These are phyloP conservation scores for Solioccasus polychromus DNA, from an alignment of 768 basidiomycete genomes.

Conservation along the genomic window DNA sequence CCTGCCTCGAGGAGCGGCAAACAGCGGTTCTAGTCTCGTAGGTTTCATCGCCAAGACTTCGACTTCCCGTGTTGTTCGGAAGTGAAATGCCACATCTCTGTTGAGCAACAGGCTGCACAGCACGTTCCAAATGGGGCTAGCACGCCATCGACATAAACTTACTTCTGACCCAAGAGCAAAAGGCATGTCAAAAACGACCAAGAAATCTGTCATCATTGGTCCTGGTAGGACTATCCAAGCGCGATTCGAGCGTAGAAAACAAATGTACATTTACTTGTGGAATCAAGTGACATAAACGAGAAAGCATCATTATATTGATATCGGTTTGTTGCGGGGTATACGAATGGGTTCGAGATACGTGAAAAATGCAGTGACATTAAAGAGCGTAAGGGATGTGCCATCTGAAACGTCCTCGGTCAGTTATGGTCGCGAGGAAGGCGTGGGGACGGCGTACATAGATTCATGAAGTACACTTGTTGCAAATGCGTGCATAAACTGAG, in stretches of 20 bases:
- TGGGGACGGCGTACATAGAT: slow-evolving; percentile 15
- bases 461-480: slow-evolving; percentile 31
- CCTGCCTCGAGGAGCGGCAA: not conserved
- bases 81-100: too few species aligned
- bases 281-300: slow-evolving; percentile 25
- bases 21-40: not conserved
- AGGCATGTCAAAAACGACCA: slow-evolving; percentile 5
- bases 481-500: slow-evolving; percentile 18
- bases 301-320: slow-evolving; percentile 23
- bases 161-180: too few species aligned
- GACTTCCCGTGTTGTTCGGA: too few species aligned
- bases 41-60: not conserved
- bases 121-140: not conserved
- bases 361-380: slow-evolving; percentile 19
- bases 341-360: slow-evolving; percentile 17
- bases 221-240: too few species aligned
- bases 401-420: slow-evolving; percentile 16
- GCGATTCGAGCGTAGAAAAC: too few species aligned
- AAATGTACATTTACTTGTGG: slow-evolving; percentile 10
- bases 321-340: slow-evolving; percentile 29
- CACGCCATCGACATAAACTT: too few species aligned
- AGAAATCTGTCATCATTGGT: slow-evolving; percentile 3
- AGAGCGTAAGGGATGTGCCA: slow-evolving; percentile 26
- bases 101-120: too few species aligned
- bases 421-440: not conserved